Evolutionary conservation across 768 basidiomycete species (phyloP), one percentile per base, ranked within the genome.

Genomic region (Suillus variegatus): DNA sequence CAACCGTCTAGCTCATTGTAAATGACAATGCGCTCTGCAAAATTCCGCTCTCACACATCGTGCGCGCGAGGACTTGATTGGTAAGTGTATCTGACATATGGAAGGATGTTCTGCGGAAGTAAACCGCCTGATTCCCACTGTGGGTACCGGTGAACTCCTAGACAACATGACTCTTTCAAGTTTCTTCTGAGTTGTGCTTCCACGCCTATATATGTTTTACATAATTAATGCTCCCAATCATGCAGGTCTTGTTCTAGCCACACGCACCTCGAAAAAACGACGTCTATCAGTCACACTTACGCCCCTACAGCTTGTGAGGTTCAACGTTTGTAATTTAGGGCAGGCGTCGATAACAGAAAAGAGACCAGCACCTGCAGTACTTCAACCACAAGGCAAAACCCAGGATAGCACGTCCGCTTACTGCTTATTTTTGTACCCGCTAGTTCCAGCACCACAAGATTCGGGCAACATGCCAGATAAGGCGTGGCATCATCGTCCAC

Each of bases 281-380:
- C 90, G 81, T 32, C 90, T 78, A 66, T 90, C 87, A 1, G 79
- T 79, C 6, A 90, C 81, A 7, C 71, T 78, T 62, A 92, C 80
- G 6, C 90, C 85, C 61, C 90, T 81, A 66, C 90, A 92, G 65
- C 88, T 86, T 4, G 88, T 91, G 54, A 92, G 75, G 70, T 90
- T 85, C 16, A 91, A 71, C n/a, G 77, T 82, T 64, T 79, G 74
- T 36, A 92, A 77, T 36, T 75, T 77, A 3, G 77, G 67, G 68
- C 90, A 92, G 0, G 79, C 80, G 68, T 90, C 85, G 38, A 92
- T 77, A 44, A 92, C 82, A 3, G 74, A 67, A 68, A 86, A 86
- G 25, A 91, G 70, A 10, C 85, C 90, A 0, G 73, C 76, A 62
- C 78, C 89, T 91, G 63, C 38, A 52, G 16, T 20, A 64, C 52